Percentiles rank a stretch among this genome's conserved stretches.
phyloP scores from a whole-genome alignment of 225 moss, liverwort and hornwort genomes.

The Rhytidiadelphus loreus region DNA sequence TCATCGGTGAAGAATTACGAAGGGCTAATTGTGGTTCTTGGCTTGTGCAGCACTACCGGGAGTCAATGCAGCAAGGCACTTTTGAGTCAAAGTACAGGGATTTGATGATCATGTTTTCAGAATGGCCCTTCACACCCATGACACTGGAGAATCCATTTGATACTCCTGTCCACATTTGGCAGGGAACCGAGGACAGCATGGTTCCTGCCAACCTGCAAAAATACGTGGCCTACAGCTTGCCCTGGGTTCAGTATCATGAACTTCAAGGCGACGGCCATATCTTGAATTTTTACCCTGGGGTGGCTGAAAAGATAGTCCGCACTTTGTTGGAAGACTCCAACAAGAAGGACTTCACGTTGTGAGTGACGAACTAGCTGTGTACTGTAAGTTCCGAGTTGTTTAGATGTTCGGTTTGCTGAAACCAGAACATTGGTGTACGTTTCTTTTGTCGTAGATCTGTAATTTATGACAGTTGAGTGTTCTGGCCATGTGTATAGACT shows the following conservation, averaged over 20 bases:
- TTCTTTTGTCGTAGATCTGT: conserved; percentile 14
- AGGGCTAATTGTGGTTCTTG: not conserved
- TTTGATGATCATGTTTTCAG: conserved; percentile 62
- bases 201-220: conserved; percentile 63
- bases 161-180: conserved; percentile 70
- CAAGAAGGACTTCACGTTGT: conserved; percentile 17
- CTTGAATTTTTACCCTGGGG: conserved; percentile 34
- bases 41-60: conserved; percentile 46
- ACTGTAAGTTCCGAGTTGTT: not conserved
- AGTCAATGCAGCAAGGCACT: conserved; percentile 67
- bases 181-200: conserved; percentile 62
- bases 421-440: not conserved
- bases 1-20: not conserved
- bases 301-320: conserved; percentile 54
- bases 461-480: conserved; percentile 12
- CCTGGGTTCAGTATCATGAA: conserved; percentile 85
- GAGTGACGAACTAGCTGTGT: not conserved
- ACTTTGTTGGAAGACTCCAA: conserved; percentile 32
- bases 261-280: conserved; percentile 62
- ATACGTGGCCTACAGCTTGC: conserved; percentile 41
- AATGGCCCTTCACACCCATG: conserved; percentile 76
- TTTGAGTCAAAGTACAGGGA: conserved; percentile 67
- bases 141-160: conserved; percentile 67
- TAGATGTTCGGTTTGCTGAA: not conserved
- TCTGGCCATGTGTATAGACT: conserved; percentile 13